Base-by-base conservation (phyloP, 2,329 filamentous ascomycete species). In the Aspergillus sp. region DNA sequence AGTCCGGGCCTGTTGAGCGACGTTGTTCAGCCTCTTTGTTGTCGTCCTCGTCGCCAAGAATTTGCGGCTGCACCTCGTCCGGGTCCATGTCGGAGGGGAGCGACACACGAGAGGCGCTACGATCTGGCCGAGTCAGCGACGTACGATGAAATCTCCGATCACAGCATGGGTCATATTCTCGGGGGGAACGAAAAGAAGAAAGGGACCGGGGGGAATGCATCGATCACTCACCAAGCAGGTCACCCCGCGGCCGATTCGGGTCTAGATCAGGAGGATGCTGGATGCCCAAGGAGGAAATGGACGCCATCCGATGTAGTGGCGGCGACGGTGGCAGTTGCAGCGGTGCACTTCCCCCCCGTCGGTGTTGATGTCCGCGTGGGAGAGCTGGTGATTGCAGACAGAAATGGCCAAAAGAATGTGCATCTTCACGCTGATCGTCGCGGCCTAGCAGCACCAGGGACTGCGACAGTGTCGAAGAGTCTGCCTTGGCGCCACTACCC, bases 281-380 rank as follows among this genome's bases (percentile, higher is more conserved):
- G 35, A 17, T 45, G 9, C 59, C 63, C 48, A 68, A 57, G 14
- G 65, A 64, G 22, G 66, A 68, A 42, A 66, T 49, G 1, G 65
- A 67, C n/a, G 54, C 47, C 30, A 47, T 38, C 14, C 54, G 53
- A n/a, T 40, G 43, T 40, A 49, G 48, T 44, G 42, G 38, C 3
- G 45, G 42, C 33, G 52, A 53, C 10, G 10, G 26, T 7, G 26
- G 10, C 44, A 49, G 48, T 44, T 44, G 38, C 3, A 47, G 42
- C 33, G 52, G 54, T 8, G 36, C 43, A 41, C 32, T 44, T 41
- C 36, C 33, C 20, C 42, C 44, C 36, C 50, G 51, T 11, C 38
- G 47, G 16, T 53, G 16, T 40, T 54, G 38, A 42, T 20, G 17
- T 3, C 26, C 26, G 26, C 26, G 26, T 30, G 26, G 26, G 26